Base-by-base conservation (phyloP, 306 rosid genomes). In the Fragaria nilgerrensis region DNA sequence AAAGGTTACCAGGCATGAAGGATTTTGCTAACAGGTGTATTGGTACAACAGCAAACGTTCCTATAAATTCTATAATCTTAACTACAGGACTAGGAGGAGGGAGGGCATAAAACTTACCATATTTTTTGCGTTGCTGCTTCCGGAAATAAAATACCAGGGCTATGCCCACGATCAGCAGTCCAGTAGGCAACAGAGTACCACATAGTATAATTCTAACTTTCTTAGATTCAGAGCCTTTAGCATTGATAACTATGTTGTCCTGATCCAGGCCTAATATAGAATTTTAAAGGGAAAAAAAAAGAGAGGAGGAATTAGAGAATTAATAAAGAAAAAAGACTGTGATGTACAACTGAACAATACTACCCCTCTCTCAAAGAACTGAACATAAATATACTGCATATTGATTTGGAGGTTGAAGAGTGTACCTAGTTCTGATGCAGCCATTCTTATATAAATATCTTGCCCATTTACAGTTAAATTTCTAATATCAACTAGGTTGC, bases 401-500 rank as follows among this genome's bases (percentile, higher is more conserved):
- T 29, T 27, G 12, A 29, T 5, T 5, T 32, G 17, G 68, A 63
- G n/a, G 68, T 29, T 63, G 66, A 63, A 32, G 53, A 43, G 7
- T 43, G 48, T 68, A 87, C 82, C 85, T 59, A 82, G 53, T 56
- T 84, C 85, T 9, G 87, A 85, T 65, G 89, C 66, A 41, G 88
- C 80, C 77, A 81, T 34, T 50, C 81, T 77, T 25, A 85, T 48
- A 68, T 70, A 83, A 44, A 83, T 20, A 41, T 82, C 89, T 74
- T 82, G 88, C 6, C 91, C 89, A 67, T 75, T 78, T 19, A 63
- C 75, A 7, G 4, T 12, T 14, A 52, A 62, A 25, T 66, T 56
- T 72, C 67, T 83, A 17, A 78, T 14, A 15, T 85, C 87, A 37
- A 78, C 11, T 73, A 85, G 45, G 19, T 83, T 25, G 36, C 72